Evolutionary conservation across 2,329 filamentous ascomycete genomes (phyloP).

Genomic region (Lachnum nothofagi): DNA sequence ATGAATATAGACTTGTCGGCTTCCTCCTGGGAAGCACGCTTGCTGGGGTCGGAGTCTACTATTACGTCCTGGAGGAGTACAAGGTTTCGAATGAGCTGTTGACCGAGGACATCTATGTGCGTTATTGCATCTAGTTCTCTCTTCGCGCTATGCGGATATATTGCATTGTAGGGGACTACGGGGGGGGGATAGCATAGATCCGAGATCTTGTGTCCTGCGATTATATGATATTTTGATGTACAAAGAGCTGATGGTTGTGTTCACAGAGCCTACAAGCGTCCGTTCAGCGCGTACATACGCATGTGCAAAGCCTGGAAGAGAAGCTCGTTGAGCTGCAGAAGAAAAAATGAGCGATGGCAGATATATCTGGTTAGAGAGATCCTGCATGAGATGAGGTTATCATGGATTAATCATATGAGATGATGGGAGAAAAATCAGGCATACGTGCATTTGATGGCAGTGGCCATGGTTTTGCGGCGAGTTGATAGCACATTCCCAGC

Average conservation of each 20-base stretch:
- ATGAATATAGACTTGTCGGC: slow-evolving; percentile 67
- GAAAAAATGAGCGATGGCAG: slow-evolving; percentile 44
- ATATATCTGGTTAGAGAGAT: background rate
- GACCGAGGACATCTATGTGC: slow-evolving; percentile 92
- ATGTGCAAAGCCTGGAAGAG: slow-evolving; percentile 76
- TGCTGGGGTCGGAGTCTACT: slow-evolving; percentile 78
- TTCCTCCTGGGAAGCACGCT: slow-evolving; percentile 82
- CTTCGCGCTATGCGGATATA: background rate
- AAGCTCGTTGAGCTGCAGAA: slow-evolving; percentile 66
- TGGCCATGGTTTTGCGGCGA: background rate
- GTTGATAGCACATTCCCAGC: slow-evolving; percentile 6
- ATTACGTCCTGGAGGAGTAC: slow-evolving; percentile 90
- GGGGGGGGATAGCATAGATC: background rate
- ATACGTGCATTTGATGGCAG: background rate
- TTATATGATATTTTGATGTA: background rate
- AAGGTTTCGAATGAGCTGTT: slow-evolving; percentile 87
- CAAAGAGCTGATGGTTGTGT: slow-evolving; percentile 13
- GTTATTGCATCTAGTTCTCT: slow-evolving; percentile 40
- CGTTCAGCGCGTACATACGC: slow-evolving; percentile 78
- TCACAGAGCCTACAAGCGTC: slow-evolving; percentile 76
- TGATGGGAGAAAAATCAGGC: background rate
- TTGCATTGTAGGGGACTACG: slow-evolving; percentile 4
- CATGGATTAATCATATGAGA: background rate
- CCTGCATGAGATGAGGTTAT: slow-evolving; percentile 3
- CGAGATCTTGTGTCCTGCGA: background rate